Conservation (phyloP, 78 protist species). For the Speleostelium caveatum region DNA sequence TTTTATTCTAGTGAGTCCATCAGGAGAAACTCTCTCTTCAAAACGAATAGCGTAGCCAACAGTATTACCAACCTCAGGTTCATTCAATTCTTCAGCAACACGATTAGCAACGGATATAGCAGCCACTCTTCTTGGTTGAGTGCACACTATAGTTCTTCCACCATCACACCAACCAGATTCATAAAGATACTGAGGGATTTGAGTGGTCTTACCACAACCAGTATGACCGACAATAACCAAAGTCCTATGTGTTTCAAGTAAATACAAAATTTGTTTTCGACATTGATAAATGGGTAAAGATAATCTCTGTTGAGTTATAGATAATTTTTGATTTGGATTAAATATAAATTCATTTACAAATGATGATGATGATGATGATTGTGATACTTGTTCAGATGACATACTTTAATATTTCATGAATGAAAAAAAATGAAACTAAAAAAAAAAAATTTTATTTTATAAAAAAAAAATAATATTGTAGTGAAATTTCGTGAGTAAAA, state of each 20-base stretch:
- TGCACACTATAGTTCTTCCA: slow-evolving; percentile 77
- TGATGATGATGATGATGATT: too few species aligned
- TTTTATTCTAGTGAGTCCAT: slow-evolving; percentile 81
- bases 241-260: slow-evolving; percentile 64
- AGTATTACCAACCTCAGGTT: slow-evolving; percentile 58
- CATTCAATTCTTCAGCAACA: slow-evolving; percentile 91
- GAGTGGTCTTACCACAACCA: slow-evolving; percentile 89
- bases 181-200: slow-evolving; percentile 84
- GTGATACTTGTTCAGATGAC: too few species aligned
- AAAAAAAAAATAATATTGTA: too few species aligned
- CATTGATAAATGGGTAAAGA: slow-evolving; percentile 59
- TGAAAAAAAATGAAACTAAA: too few species aligned
- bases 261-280: slow-evolving; percentile 45
- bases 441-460: too few species aligned
- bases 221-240: slow-evolving; percentile 80
- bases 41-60: slow-evolving; percentile 89
- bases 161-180: slow-evolving; percentile 94
- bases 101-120: slow-evolving; percentile 91
- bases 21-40: slow-evolving; percentile 53
- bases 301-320: slow-evolving; percentile 68
- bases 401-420: too few species aligned
- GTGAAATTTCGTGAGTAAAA: too few species aligned
- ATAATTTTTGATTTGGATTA: slow-evolving; percentile 21
- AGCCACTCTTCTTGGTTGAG: slow-evolving; percentile 95
- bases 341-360: slow-evolving; percentile 36